Conservation (phyloP, 202 grass and related monocot species). For the Schoenoplectus triqueter region DNA sequence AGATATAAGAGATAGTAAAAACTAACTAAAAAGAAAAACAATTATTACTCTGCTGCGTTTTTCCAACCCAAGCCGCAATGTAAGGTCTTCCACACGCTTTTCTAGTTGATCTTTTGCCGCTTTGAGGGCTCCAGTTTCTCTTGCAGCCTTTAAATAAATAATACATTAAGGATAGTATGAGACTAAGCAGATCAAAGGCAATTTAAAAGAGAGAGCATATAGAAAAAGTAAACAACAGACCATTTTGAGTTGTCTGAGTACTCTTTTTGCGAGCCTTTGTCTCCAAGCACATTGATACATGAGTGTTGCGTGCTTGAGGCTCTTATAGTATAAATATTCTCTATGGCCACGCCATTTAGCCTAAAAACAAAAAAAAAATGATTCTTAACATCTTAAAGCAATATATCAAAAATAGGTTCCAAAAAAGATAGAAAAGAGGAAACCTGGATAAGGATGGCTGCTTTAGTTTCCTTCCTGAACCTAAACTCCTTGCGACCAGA, state of each 20-base stretch:
- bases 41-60: constrained; percentile 86
- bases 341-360: constrained; percentile 88
- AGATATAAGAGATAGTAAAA: constrained; percentile 4
- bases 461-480: constrained; percentile 96
- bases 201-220: constrained; percentile 15
- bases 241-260: constrained; percentile 93
- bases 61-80: constrained; percentile 86
- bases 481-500: constrained; percentile 86
- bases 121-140: constrained; percentile 98
- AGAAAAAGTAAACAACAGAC: constrained; percentile 45
- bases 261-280: constrained; percentile 92
- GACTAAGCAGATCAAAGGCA: constrained; percentile 9
- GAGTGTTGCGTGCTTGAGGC: constrained; percentile 68
- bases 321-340: constrained; percentile 79
- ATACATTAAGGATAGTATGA: constrained; percentile 29
- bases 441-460: constrained; percentile 83
- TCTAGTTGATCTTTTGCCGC: constrained; percentile 99
- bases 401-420: constrained; percentile 32
- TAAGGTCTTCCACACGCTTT: constrained; percentile 97
- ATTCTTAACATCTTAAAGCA: constrained; percentile 37
- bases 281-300: constrained; percentile 99
- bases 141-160: constrained; percentile 70
- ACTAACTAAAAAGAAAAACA: constrained; percentile 29
- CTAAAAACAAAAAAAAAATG: constrained; percentile 50
- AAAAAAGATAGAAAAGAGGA: constrained; percentile 2